Base-by-base conservation (phyloP, 2,329 filamentous ascomycete species). In the Colletotrichum cuscutae region DNA sequence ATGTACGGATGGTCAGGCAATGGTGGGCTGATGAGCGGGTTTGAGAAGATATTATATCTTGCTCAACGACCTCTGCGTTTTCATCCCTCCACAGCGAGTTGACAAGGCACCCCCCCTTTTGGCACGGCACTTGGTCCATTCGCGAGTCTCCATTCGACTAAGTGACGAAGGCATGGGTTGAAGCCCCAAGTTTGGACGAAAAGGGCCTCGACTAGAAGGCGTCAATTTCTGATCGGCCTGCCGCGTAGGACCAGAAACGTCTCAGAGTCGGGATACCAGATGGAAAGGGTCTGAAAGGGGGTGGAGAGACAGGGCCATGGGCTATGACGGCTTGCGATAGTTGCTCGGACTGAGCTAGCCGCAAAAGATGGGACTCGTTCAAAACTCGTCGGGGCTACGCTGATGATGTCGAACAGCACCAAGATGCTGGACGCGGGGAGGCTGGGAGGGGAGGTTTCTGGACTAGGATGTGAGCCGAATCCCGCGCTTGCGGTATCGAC, bases 1-100 rank as follows among this genome's bases (percentile, higher is more conserved):
- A 65, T 42, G 68, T 56, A n/a, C 22, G 69, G 60, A 64, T 53
- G 57, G 28, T 65, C 22, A 28, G 54, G 56, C 53, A 49, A 56
- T 52, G 24, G 54, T 67, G 57, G 46, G 37, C 46, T 68, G 72
- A 65, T 72, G 74, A 72, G 74, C 35, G 72, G 69, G 53, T 75
- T 75, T 75, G 74, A 75, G 74, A 68, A 64, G 56, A 54, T 71
- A 62, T 74, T 75, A 75, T 75, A 75, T 72, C 65, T 60, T 69
- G 70, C 70, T 72, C 70, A 72, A 30, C 13, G 35, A 37, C 35
- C 12, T 37, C 13, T 37, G 30, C 24, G 32, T 67, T n/a, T 46
- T 35, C n/a, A n/a, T 53, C 35, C 15, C 19, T 46, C 68, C 56
- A n/a, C 59, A 59, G 42, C 65, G n/a, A 49, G 53, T 52, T 57